Evolutionary conservation across 495 filamentous ascomycete species (phyloP).

Genomic region (Paragyromitra xinjiangensis): DNA sequence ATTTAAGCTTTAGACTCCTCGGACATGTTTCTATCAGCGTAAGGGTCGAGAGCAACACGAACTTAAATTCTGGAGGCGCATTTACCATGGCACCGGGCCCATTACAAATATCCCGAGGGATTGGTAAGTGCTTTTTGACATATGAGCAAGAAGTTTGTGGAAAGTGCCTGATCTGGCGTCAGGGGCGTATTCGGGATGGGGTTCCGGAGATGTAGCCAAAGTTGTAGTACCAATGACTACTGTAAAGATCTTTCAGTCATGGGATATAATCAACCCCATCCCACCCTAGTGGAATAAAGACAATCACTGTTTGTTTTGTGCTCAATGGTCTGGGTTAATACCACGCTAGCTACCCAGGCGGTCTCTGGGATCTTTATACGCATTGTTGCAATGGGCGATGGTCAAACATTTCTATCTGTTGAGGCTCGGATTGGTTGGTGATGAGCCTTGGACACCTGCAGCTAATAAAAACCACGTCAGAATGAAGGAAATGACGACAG

Average conservation of each 20-base stretch:
- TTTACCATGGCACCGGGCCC: not conserved
- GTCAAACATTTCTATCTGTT: not conserved
- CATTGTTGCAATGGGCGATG: not conserved
- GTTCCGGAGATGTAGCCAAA: not conserved
- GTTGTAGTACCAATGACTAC: not conserved
- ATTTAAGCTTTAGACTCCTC: not conserved
- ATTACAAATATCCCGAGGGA: not conserved
- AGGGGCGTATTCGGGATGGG: not conserved
- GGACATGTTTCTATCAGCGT: not conserved
- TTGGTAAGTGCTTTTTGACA: conserved; percentile 1
- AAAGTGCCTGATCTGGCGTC: not conserved
- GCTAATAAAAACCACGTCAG: not conserved
- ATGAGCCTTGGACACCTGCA: not conserved
- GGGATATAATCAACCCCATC: not conserved
- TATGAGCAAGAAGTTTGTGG: not conserved
- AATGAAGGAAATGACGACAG: not conserved
- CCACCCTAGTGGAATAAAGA: not conserved
- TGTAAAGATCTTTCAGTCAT: not conserved
- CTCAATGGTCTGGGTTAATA: not conserved
- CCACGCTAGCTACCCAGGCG: not conserved
- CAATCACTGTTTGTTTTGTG: not conserved
- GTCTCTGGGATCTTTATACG: not conserved
- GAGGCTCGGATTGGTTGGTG: not conserved
- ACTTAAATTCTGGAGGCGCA: not conserved
- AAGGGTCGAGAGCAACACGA: not conserved